Conservation (phyloP, 2,329 filamentous ascomycete species). For the Apiospora marii region DNA sequence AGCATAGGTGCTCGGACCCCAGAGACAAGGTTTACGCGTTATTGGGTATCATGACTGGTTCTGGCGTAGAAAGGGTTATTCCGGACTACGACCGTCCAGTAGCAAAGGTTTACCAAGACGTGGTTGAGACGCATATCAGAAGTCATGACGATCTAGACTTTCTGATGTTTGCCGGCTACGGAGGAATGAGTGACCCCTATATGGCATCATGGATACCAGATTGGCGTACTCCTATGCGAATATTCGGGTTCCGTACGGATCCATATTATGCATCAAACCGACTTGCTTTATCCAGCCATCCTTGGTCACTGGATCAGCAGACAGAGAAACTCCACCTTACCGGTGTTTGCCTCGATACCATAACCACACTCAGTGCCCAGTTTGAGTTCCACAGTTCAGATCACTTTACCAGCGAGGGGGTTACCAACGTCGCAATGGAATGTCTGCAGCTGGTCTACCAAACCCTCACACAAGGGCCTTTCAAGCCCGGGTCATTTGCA, state of each 20-base stretch:
- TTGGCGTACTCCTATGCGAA: too few relatives aligned
- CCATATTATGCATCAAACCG: neutral
- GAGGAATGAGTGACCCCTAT: too few relatives aligned
- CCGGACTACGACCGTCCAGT: neutral
- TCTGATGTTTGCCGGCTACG: neutral
- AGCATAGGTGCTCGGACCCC: neutral
- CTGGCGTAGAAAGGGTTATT: neutral
- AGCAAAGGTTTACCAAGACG: neutral
- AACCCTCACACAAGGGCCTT: neutral
- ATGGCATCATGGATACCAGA: neutral
- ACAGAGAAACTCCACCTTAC: neutral
- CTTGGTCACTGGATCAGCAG: neutral
- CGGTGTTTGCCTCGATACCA: neutral
- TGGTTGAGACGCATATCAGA: neutral
- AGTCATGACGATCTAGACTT: neutral
- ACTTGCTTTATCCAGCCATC: neutral
- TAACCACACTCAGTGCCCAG: too few relatives aligned
- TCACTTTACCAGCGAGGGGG: too few relatives aligned
- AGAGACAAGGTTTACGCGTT: slow-evolving; percentile 17
- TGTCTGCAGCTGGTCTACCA: neutral
- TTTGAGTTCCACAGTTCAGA: too few relatives aligned
- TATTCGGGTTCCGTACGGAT: too few relatives aligned
- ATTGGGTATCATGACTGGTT: neutral
- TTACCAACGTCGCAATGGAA: rapidly evolving
- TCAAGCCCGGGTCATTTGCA: too few relatives aligned